A percentile compares a stretch with the other conserved stretches of the same genome.
Evolutionary conservation across 495 filamentous ascomycete genomes (phyloP).

Genomic region (Chaetomium fimeti): DNA sequence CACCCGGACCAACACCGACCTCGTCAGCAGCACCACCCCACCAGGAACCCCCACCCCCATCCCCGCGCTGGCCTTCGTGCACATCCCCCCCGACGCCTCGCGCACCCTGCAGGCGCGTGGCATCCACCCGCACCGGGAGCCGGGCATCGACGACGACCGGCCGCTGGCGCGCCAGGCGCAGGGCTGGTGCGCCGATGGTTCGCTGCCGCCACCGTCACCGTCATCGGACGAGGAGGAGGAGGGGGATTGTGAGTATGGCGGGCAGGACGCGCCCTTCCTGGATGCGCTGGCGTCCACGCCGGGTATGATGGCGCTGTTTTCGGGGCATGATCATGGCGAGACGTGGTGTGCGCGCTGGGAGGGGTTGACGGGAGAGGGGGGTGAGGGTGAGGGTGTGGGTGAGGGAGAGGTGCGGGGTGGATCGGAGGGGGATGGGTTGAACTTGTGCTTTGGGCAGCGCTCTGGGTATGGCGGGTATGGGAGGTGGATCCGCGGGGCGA

Average conservation of each 20-base stretch:
- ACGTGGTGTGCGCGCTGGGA: conserved; percentile 61
- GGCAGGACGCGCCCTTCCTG: conserved; percentile 66
- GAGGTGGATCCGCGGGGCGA: conserved; percentile 57
- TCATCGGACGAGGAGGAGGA: conserved; percentile 23
- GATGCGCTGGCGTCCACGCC: conserved; percentile 54
- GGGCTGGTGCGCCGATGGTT: conserved; percentile 48
- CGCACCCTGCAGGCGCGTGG: conserved; percentile 51
- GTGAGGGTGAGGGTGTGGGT: conserved; percentile 26
- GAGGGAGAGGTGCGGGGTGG: no score
- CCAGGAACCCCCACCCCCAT: conserved; percentile 33
- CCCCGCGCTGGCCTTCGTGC: conserved; percentile 69
- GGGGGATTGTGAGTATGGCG: conserved; percentile 44
- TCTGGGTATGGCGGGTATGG: conserved; percentile 73
- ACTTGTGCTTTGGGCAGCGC: conserved; percentile 69
- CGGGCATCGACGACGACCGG: conserved; percentile 65
- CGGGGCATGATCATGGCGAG: conserved; percentile 70
- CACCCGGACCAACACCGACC: conserved; percentile 41
- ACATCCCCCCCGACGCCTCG: conserved; percentile 65
- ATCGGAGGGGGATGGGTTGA: conserved; percentile 39
- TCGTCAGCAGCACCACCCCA: conserved; percentile 39
- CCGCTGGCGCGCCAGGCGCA: conserved; percentile 55
- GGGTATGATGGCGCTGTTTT: conserved; percentile 62
- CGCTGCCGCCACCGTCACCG: neutral
- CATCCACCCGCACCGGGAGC: conserved; percentile 45
- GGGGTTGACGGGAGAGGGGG: conserved; percentile 27